Evolutionary conservation across 2,329 filamentous ascomycete genomes (phyloP), one percentile per base, ranked within the genome.

Genomic region (Alternaria novae-zelandiae): DNA sequence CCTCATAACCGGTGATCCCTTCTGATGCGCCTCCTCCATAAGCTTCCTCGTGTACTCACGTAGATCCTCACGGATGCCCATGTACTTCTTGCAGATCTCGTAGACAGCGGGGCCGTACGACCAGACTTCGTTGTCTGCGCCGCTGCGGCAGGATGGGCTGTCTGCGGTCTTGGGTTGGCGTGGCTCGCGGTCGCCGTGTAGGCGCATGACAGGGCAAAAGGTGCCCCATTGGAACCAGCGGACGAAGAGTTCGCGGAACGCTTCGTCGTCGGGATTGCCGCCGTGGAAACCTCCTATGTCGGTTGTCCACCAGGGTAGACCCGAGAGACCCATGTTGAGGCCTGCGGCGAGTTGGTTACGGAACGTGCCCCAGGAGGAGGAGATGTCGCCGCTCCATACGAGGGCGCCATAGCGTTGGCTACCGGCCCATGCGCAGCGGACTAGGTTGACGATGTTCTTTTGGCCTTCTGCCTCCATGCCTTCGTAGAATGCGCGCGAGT

Each of bases 251-350:
- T 91, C 89, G 8, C 87, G 82, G 76, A 91, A 91, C 0, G 70
- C 80, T 2, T 80, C 77, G 50, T 89, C 84, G 1, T 81, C 74
- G 0, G 88, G 87, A 63, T 89, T 83, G 0, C 89, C 89, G 6
- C 89, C 89, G 70, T 91, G 89, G 71, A 91, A 91, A 1, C 89
- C 89, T 2, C 89, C 89, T 56, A 91, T 91, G 68, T 91, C 89
- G 1, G 89, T 91, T 0, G 89, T 91, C 87, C 88, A 91, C 88
- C 88, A 90, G 0, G 88, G 85, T 10, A 91, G 83, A 0, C 89
- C 89, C 0, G 87, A 82, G 5, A 91, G 78, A 0, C 88, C 89
- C 86, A 90, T 90, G 71, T 89, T 89, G 20, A 91, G 79, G 0
- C 89, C 89, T 0, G 89, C 89, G 0, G 87, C 82, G 3, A 91